A percentile compares a stretch with the other conserved stretches of the same genome.
These are phyloP conservation scores for Nakazawaea sp. DNA, from an alignment of 805 yeast species.

Conservation along the genomic window DNA sequence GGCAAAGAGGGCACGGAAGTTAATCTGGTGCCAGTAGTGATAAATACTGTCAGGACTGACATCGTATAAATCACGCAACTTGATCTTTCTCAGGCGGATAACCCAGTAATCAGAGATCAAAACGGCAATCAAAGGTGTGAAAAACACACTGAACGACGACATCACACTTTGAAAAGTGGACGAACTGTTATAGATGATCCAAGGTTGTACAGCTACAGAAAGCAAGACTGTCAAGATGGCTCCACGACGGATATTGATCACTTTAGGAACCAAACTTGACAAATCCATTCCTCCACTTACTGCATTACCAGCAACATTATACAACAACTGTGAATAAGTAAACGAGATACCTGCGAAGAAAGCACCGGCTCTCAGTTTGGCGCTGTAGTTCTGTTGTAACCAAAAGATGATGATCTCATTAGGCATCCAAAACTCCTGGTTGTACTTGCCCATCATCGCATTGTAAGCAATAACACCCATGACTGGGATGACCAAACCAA, in stretches of 20 bases:
- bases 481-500: constrained; percentile 37
- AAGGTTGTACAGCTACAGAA: constrained; percentile 31
- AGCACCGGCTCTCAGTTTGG: constrained; percentile 35
- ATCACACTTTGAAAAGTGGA: constrained; percentile 27
- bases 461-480: constrained; percentile 40
- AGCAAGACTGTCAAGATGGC: constrained; percentile 30
- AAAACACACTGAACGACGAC: constrained; percentile 32
- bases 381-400: constrained; percentile 29
- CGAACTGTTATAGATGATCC: constrained; percentile 30
- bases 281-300: constrained; percentile 45
- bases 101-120: constrained; percentile 30
- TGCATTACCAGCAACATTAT: constrained; percentile 31
- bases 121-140: constrained; percentile 30
- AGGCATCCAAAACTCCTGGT: constrained; percentile 40
- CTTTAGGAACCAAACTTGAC: constrained; percentile 38
- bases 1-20: constrained; percentile 32
- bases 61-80: constrained; percentile 33
- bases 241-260: constrained; percentile 37
- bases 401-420: constrained; percentile 31
- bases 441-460: constrained; percentile 32
- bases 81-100: constrained; percentile 30
- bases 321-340: constrained; percentile 29
- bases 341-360: constrained; percentile 36
- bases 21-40: constrained; percentile 34
- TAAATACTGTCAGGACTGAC: constrained; percentile 22